Conservation (phyloP, 345 rosid species). For the Gossypium anomalum region DNA sequence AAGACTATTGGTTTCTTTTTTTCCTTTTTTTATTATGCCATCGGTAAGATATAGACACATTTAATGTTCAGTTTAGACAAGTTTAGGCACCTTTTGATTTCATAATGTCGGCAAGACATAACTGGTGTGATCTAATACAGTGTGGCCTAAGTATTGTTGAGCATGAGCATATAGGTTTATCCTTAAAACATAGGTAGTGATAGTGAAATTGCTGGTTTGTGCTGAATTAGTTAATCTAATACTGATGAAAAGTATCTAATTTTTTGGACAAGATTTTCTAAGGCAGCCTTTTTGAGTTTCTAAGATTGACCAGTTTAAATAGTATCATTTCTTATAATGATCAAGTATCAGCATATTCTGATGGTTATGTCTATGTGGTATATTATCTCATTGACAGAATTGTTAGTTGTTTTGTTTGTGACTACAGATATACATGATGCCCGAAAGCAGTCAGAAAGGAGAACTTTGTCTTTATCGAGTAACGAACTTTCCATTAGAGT, state of each 20-base stretch:
- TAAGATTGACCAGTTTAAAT: neutral
- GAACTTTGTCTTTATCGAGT: slow-evolving; percentile 81
- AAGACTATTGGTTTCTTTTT: slow-evolving; percentile 27
- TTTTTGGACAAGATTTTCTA: no score
- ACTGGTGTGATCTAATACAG: neutral
- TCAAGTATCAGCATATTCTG: neutral
- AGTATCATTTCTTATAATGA: neutral
- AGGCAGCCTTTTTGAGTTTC: neutral
- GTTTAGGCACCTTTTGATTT: neutral
- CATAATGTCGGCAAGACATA: neutral
- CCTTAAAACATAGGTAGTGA: no score
- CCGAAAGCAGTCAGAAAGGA: slow-evolving; percentile 70
- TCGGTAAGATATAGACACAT: neutral
- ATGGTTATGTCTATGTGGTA: neutral
- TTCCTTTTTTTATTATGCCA: neutral
- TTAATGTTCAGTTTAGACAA: neutral
- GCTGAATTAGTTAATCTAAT: neutral
- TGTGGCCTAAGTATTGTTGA: neutral
- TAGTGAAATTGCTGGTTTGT: neutral
- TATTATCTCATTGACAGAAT: neutral
- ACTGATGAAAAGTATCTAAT: no score
- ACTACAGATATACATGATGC: slow-evolving; percentile 88
- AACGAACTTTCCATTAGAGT: slow-evolving; percentile 64
- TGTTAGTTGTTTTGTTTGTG: slow-evolving; percentile 13
- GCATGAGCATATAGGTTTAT: neutral